Conservation (phyloP, 129 eudicot species). For the Lactuca sativa region DNA sequence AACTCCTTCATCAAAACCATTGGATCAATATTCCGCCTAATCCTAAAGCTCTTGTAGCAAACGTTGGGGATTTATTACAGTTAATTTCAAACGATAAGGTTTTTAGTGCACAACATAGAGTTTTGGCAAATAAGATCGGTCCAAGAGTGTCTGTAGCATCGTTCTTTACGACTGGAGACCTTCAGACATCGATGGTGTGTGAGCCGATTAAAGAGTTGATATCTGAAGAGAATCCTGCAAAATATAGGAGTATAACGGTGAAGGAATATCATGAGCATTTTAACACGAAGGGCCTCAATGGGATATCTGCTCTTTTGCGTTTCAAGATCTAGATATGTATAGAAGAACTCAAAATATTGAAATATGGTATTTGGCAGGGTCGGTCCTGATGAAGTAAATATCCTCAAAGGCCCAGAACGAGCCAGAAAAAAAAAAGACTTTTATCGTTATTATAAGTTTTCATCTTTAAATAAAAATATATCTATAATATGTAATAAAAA, state of each 20-base stretch:
- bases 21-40: conserved; percentile 41
- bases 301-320: conserved; percentile 28
- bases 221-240: conserved; percentile 35
- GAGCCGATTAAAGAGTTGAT: conserved; percentile 46
- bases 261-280: conserved; percentile 26
- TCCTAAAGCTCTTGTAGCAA: conserved; percentile 37
- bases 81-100: conserved; percentile 35
- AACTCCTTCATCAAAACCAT: conserved; percentile 31
- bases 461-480: too few species aligned
- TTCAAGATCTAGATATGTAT: conserved; percentile 3
- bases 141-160: conserved; percentile 44
- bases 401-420: too few species aligned
- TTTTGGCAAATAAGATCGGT: conserved; percentile 30
- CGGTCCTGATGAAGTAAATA: too few species aligned
- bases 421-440: too few species aligned
- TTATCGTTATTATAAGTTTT: too few species aligned
- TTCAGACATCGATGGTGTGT: conserved; percentile 17
- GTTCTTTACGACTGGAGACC: conserved; percentile 23
- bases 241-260: conserved; percentile 30
- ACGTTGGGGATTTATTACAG: conserved; percentile 42
- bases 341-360: too few species aligned
- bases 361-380: too few species aligned
- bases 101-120: conserved; percentile 34
- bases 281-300: conserved; percentile 20
- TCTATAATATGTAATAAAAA: too few species aligned